A percentile compares a stretch with the other conserved stretches of the same genome.
These are phyloP conservation scores for Bretschneidera sinensis DNA, from an alignment of 345 rosid genomes.

Conservation along the genomic window DNA sequence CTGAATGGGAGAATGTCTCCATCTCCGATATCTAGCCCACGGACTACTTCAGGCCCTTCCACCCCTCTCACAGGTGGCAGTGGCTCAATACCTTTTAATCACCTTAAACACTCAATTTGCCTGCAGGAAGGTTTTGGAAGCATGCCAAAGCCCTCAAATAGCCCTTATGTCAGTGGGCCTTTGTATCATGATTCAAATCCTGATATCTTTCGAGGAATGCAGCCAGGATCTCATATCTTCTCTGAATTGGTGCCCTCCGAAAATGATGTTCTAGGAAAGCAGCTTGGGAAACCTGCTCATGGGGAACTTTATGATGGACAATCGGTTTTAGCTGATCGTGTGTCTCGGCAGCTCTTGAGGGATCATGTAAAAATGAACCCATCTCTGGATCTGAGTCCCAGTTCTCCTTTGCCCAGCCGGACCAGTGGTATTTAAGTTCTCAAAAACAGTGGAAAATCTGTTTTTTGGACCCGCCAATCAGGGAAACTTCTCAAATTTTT, in stretches of 20 bases:
- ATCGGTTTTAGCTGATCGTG: conserved; percentile 51
- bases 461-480: conserved; percentile 8
- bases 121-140: conserved; percentile 43
- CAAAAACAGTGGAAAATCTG: no score
- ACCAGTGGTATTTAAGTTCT: conserved; percentile 23
- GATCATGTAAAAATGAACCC: conserved; percentile 39
- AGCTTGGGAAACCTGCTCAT: conserved; percentile 31
- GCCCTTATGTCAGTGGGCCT: conserved; percentile 28
- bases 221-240: conserved; percentile 35
- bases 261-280: conserved; percentile 33
- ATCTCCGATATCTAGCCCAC: conserved; percentile 59
- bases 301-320: conserved; percentile 40
- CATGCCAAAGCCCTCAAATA: conserved; percentile 31
- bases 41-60: conserved; percentile 54
- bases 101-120: conserved; percentile 36
- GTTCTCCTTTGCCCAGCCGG: conserved; percentile 32
- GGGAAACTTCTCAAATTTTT: conserved; percentile 15
- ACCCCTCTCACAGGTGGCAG: conserved; percentile 52
- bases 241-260: conserved; percentile 34
- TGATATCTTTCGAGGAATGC: conserved; percentile 43
- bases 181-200: conserved; percentile 38
- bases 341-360: conserved; percentile 47
- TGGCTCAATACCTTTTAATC: conserved; percentile 46
- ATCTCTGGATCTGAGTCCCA: conserved; percentile 44
- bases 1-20: conserved; percentile 60